Base-by-base conservation (phyloP, 129 eudicot species). In the Lonicera japonica region DNA sequence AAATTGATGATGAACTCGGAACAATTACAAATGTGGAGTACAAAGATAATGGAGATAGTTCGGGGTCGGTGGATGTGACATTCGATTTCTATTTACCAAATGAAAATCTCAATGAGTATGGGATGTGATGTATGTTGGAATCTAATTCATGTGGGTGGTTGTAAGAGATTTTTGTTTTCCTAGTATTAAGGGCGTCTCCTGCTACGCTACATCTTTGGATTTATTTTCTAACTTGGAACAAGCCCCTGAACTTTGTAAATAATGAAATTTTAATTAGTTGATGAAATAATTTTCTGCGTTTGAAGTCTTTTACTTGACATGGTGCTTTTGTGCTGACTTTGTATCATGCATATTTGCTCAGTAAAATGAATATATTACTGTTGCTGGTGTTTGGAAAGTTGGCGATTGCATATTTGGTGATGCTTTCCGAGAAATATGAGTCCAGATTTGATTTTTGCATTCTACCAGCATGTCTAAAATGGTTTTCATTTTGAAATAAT, bases 31-130 rank as follows among this genome's bases (percentile, higher is more conserved):
- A 90, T 67, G 63, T 79, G 2, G 94, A 90, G 52, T 90, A 90
- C 74, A 90, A 77, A 67, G 97, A 90, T 23, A 70, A 58, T 8
- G 97, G 97, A 12, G 80, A 63, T n/a, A 58, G 47, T 47, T 86
- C 95, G 40, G 97, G 97, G 58, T 79, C 97, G 9, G 90, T 83
- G 66, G 97, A 90, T 77, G 97, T 90, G 56, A 83, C 69, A 68
- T 90, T 90, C 41, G 97, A 89, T 67, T 89, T 89, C 73, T 89
- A 83, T 58, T 60, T 89, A 38, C 91, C 86, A 19, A 40, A 80
- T 75, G 88, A 89, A 68, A 52, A 69, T 6, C 73, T 50, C 18
- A 70, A 75, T 25, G 85, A 79, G 47, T 66, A 65, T 21, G 45
- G 51, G n/a, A n/a, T 70, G 64, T 79, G 70, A 74, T 58, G 55